phyloP scores from a whole-genome alignment of 306 rosid species.

The Dalbergia cochinchinensis region DNA sequence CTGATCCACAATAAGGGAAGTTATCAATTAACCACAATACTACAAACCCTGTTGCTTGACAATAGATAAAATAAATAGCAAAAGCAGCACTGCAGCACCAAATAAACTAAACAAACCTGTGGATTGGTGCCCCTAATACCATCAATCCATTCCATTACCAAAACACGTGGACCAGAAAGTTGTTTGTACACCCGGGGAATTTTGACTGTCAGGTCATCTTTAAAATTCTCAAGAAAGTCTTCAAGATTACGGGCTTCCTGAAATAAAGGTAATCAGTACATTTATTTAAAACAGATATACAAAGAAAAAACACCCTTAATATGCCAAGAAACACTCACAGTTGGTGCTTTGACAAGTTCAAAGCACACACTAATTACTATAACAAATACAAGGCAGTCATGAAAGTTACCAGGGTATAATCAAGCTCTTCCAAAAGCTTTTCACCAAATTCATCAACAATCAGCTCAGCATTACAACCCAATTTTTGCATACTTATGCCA shows the following conservation, averaged over 20 bases:
- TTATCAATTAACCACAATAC: conserved; percentile 36
- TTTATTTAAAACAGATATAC: conserved; percentile 17
- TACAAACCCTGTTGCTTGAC: conserved; percentile 22
- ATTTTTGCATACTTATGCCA: conserved; percentile 87
- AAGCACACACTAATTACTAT: conserved; percentile 34
- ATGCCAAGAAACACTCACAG: conserved; percentile 18
- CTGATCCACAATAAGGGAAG: conserved; percentile 60
- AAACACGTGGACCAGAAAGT: conserved; percentile 84
- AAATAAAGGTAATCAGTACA: conserved; percentile 33
- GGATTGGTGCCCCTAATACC: conserved; percentile 97
- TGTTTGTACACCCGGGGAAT: conserved; percentile 88
- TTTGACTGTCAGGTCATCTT: conserved; percentile 93
- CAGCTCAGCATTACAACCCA: conserved; percentile 98
- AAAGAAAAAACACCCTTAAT: conserved; percentile 12
- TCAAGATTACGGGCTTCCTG: conserved; percentile 99
- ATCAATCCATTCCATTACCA: conserved; percentile 99
- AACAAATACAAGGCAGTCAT: conserved; percentile 46
- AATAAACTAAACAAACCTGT: conserved; percentile 66
- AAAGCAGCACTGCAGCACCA: conserved; percentile 42
- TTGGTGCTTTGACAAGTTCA: conserved; percentile 30
- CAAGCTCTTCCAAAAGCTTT: conserved; percentile 99
- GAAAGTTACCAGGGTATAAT: conserved; percentile 85
- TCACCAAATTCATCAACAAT: conserved; percentile 99
- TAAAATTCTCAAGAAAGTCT: conserved; percentile 93
- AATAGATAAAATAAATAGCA: conserved; percentile 18